Evolutionary conservation across 2,329 filamentous ascomycete genomes (phyloP).

Genomic region (Lachnellula arida): DNA sequence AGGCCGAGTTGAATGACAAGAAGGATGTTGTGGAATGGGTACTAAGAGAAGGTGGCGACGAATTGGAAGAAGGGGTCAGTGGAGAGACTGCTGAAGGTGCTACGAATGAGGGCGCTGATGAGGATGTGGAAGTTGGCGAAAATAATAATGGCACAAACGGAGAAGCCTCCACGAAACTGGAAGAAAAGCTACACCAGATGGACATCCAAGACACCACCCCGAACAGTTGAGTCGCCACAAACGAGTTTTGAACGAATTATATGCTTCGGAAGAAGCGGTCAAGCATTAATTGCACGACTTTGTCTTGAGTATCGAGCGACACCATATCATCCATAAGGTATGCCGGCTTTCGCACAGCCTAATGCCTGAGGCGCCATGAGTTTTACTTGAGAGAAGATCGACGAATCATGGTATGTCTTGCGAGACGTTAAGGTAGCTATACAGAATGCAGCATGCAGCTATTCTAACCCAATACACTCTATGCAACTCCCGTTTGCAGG

Average conservation of each 20-base stretch:
- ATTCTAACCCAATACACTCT: neutral
- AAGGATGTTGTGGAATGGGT: constrained; percentile 56
- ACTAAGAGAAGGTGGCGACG: constrained; percentile 35
- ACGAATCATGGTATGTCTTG: neutral
- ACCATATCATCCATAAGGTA: neutral
- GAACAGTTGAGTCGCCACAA: neutral
- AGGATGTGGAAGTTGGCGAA: constrained; percentile 7
- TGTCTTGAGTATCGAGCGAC: neutral
- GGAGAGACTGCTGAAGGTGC: constrained; percentile 20
- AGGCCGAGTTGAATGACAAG: constrained; percentile 68
- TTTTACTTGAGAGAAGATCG: neutral
- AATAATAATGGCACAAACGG: neutral
- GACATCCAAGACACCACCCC: constrained; percentile 1
- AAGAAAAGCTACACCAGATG: constrained; percentile 5
- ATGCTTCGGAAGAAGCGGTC: neutral
- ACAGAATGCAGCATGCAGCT: neutral
- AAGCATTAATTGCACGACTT: neutral
- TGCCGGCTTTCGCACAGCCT: neutral
- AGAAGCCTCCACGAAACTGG: constrained; percentile 6
- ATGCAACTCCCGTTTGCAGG: neutral
- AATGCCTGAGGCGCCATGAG: neutral
- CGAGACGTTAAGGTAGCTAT: neutral
- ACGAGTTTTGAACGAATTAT: neutral
- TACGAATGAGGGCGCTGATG: constrained; percentile 11
- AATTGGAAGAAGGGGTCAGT: constrained; percentile 33